A percentile compares a stretch with the other conserved stretches of the same genome.
Evolutionary conservation across 2,329 filamentous ascomycete species (phyloP).

Genomic region (Teratosphaeriaceae sp.): DNA sequence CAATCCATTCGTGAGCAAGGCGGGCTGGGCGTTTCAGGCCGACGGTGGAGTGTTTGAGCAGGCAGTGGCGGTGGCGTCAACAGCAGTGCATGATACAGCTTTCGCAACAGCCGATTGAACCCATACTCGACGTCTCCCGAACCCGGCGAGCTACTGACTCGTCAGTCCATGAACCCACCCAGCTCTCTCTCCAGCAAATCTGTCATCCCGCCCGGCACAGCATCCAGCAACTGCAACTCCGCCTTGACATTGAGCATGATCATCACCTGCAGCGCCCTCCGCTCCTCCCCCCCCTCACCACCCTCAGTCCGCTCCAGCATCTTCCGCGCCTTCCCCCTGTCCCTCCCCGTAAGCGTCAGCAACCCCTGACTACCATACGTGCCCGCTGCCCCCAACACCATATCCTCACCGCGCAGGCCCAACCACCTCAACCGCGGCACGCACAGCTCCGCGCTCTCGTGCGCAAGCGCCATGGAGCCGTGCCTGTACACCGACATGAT

Average conservation of each 20-base stretch:
- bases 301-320: conserved; percentile 39
- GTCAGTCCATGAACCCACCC: not conserved
- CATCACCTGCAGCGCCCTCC: conserved; percentile 62
- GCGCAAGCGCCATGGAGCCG: conserved; percentile 56
- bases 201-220: conserved; percentile 18
- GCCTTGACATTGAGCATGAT: conserved; percentile 67
- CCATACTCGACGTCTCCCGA: not conserved
- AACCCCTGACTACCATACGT: conserved; percentile 34
- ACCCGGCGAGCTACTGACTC: too few species aligned
- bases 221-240: conserved; percentile 57
- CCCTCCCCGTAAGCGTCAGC: conserved; percentile 47
- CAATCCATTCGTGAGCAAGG: not conserved
- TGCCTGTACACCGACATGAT: conserved; percentile 70
- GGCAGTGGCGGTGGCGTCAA: too few species aligned
- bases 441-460: conserved; percentile 48
- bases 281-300: conserved; percentile 10
- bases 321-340: conserved; percentile 51
- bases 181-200: conserved; percentile 13
- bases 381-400: conserved; percentile 12
- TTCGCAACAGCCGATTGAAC: not conserved
- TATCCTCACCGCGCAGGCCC: conserved; percentile 45
- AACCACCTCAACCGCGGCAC: conserved; percentile 57
- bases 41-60: not conserved
- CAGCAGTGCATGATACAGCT: too few species aligned
- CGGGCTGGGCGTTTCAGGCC: not conserved